Base-by-base conservation (phyloP, 1,284 basidiomycete genomes). In the Entoloma clypeatum region DNA sequence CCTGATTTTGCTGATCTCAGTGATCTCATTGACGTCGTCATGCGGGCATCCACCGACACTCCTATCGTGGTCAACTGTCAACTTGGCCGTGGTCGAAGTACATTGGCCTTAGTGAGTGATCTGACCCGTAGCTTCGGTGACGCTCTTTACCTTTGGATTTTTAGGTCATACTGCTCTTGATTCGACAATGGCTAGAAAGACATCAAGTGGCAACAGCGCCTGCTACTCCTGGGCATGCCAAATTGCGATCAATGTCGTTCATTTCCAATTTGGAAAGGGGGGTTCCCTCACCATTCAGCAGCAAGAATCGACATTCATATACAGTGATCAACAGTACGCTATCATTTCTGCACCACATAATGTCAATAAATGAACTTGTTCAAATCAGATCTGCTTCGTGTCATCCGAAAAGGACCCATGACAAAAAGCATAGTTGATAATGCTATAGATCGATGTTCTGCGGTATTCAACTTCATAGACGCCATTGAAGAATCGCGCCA, bases 41-140 rank as follows among this genome's bases (percentile, higher is more conserved):
- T 91, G 31, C 71, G 83, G n/a, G 80, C 82, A 19, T 74, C 84
- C 3, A 72, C 77, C 22, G 72, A 77, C 30, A 82, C 85, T 0
- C 91, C 93, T 0, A 87, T 99, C 47, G 85, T 99, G 17, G 78
- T 99, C 39, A 99, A 99, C 59, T 96, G 94, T 57, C 96, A 99
- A 63, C 78, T 99, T 3, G 95, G 95, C 3, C 73, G 92, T 23
- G 95, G 95, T n/a, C 75, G 96, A 53, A 93, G 90, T 48, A 96
- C 94, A 0, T 69, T 94, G 48, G 84, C 92, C 11, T 87, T 93
- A 5, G 88, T 86, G 44, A 51, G 79, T 58, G n/a, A 30, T 22
- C 11, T n/a, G 9, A n/a, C 25, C n/a, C n/a, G n/a, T n/a, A n/a
- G n/a, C n/a, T n/a, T n/a, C n/a, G n/a, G n/a, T 38, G 27, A 9